Conservation (phyloP, 2,329 filamentous ascomycete species). For the Trichoderma brevicompactum region DNA sequence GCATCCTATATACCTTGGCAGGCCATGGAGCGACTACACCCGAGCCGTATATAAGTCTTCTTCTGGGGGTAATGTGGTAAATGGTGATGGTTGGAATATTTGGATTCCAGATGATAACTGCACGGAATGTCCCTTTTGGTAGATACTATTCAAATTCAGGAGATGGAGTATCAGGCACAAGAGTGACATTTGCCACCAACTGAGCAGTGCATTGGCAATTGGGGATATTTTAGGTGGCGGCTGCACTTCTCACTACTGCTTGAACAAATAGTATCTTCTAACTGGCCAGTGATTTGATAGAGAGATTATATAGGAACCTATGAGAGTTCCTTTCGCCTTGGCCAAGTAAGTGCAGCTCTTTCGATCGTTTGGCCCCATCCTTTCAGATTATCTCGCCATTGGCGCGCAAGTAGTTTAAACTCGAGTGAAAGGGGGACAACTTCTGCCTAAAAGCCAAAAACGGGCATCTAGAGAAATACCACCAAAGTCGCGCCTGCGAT, state of each 20-base stretch:
- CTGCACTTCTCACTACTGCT: neutral
- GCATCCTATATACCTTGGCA: neutral
- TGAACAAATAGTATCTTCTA: neutral
- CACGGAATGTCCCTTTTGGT: neutral
- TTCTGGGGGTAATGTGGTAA: neutral
- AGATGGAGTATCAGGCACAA: conserved; percentile 2
- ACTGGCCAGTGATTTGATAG: neutral
- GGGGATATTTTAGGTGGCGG: neutral
- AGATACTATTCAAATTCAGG: neutral
- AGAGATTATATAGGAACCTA: neutral
- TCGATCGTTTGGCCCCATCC: neutral
- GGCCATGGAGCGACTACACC: conserved; percentile 4
- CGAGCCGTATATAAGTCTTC: conserved; percentile 9
- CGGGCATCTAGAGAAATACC: neutral
- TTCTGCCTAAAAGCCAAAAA: conserved; percentile 8
- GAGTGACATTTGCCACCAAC: neutral
- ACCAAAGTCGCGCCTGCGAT: neutral
- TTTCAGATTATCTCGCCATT: neutral
- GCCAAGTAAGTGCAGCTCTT: neutral
- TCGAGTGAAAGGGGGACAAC: neutral
- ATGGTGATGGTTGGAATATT: conserved; percentile 2
- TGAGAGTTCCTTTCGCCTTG: neutral
- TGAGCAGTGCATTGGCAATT: neutral
- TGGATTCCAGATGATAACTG: conserved; percentile 1
- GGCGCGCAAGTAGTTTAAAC: neutral